Conservation (phyloP, 805 yeast genomes). For the Teunomyces cretensis region DNA sequence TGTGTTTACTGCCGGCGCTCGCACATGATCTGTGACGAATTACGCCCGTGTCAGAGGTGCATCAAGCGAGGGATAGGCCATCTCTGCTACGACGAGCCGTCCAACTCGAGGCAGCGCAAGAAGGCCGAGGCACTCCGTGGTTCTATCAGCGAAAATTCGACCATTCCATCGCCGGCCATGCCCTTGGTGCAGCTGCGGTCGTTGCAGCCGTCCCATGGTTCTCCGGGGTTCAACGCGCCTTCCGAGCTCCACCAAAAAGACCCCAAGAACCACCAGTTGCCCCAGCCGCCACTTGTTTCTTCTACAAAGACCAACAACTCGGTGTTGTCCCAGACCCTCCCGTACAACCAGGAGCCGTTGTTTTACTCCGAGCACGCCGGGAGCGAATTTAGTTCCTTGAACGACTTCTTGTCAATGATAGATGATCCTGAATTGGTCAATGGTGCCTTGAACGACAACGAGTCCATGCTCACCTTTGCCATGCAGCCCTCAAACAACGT, state of each 20-base stretch:
- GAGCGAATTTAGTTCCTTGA: slow-evolving; percentile 84
- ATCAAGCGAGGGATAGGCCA: slow-evolving; percentile 86
- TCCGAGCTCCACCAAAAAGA: not conserved
- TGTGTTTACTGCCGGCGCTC: slow-evolving; percentile 92
- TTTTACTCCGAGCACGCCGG: slow-evolving; percentile 92
- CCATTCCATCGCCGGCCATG: not conserved
- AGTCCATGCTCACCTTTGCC: slow-evolving; percentile 4
- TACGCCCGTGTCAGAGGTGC: slow-evolving; percentile 77
- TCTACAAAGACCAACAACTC: slow-evolving; percentile 7
- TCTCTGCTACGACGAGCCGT: slow-evolving; percentile 75
- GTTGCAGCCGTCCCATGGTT: not conserved
- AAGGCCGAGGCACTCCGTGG: slow-evolving; percentile 29
- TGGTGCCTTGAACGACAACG: slow-evolving; percentile 33
- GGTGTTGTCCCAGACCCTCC: slow-evolving; percentile 40
- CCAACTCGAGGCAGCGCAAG: slow-evolving; percentile 41
- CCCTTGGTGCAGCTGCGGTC: slow-evolving; percentile 4
- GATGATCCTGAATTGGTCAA: slow-evolving; percentile 77
- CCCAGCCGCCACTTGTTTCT: slow-evolving; percentile 5
- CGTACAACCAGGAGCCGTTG: slow-evolving; percentile 65
- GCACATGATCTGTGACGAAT: slow-evolving; percentile 89
- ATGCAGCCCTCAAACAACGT: not conserved
- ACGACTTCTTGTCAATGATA: slow-evolving; percentile 84
- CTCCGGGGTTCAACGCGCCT: not conserved
- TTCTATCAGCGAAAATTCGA: slow-evolving; percentile 3
- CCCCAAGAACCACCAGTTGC: slow-evolving; percentile 1